Conservation (phyloP, 148 eudicot species). For the Polygonum maritimum region DNA sequence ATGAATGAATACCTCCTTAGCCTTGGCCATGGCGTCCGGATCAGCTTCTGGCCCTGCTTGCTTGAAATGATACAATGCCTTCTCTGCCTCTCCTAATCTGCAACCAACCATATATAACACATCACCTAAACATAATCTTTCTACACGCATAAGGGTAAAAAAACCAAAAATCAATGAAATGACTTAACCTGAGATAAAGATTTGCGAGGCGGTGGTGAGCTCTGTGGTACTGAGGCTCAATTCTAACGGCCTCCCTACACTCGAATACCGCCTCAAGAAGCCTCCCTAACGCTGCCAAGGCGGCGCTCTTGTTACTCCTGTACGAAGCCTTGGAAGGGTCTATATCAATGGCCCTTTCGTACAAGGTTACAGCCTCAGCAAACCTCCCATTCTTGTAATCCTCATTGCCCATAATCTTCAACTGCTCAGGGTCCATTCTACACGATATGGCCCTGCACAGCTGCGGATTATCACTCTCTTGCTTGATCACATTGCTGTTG, state of each 20-base stretch:
- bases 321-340: conserved; percentile 86
- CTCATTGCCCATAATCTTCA: conserved; percentile 90
- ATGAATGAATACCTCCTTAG: conserved; percentile 43
- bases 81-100: conserved; percentile 94
- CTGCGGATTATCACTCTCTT: conserved; percentile 18
- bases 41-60: conserved; percentile 83
- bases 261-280: conserved; percentile 92
- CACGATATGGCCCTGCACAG: conserved; percentile 81
- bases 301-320: conserved; percentile 86
- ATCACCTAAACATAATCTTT: background rate
- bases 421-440: conserved; percentile 88
- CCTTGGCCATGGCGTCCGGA: conserved; percentile 58
- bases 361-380: conserved; percentile 80
- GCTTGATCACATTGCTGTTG: conserved; percentile 4
- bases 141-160: background rate
- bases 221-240: conserved; percentile 76
- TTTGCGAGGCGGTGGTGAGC: conserved; percentile 91
- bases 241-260: conserved; percentile 78
- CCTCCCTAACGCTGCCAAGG: conserved; percentile 75
- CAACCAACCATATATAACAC: background rate
- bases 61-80: conserved; percentile 63
- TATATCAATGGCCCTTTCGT: conserved; percentile 83
- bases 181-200: conserved; percentile 57
- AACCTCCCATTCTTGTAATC: conserved; percentile 89
- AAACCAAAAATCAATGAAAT: background rate